Conservation (phyloP, 805 yeast genomes). For the Henningerozyma blattae region DNA sequence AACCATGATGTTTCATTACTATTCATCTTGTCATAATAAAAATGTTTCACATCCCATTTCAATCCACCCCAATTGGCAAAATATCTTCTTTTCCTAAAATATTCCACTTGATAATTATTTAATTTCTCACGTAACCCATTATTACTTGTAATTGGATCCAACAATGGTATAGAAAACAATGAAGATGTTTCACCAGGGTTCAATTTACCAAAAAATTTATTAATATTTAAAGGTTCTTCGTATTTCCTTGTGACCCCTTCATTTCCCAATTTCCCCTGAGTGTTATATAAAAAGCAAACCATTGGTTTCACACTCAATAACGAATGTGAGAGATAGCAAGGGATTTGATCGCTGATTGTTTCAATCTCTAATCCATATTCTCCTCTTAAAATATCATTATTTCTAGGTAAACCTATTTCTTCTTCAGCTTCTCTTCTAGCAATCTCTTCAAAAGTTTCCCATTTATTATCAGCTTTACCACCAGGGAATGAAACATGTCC, state of each 20-base stretch:
- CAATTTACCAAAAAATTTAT: constrained; percentile 29
- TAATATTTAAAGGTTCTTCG: constrained; percentile 22
- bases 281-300: constrained; percentile 44
- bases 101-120: constrained; percentile 19
- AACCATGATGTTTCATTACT: constrained; percentile 52
- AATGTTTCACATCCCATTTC: constrained; percentile 53
- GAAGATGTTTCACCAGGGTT: constrained; percentile 73
- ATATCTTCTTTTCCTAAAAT: constrained; percentile 20
- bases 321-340: constrained; percentile 73
- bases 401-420: constrained; percentile 63
- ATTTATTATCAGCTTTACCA: constrained; percentile 68
- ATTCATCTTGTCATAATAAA: constrained; percentile 44
- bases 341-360: constrained; percentile 43
- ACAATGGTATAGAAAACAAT: constrained; percentile 57
- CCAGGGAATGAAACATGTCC: constrained; percentile 94
- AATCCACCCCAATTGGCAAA: constrained; percentile 58
- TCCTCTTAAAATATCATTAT: constrained; percentile 31
- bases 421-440: constrained; percentile 79
- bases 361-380: constrained; percentile 48
- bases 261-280: too few relatives aligned
- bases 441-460: constrained; percentile 56
- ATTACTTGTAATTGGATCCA: constrained; percentile 27
- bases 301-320: constrained; percentile 77
- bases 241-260: constrained; percentile 6
- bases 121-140: constrained; percentile 2